Evolutionary conservation across 2,329 filamentous ascomycete species (phyloP).

Genomic region (Chrysoporthe puriensis): DNA sequence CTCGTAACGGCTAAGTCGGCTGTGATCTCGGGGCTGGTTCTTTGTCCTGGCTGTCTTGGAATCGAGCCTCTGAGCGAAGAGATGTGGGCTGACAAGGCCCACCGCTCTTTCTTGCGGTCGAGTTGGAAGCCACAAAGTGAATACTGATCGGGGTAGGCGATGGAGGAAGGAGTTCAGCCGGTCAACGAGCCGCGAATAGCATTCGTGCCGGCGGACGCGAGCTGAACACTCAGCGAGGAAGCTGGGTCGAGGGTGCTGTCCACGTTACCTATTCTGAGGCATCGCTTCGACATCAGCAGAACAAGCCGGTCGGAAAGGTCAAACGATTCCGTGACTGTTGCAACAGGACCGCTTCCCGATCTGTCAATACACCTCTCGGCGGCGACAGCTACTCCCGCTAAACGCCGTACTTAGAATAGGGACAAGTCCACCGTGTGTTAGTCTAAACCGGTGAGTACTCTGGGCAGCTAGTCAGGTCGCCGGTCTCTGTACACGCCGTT

Average conservation of each 20-base stretch:
- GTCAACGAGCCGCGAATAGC: constrained; percentile 23
- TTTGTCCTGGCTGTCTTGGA: constrained; percentile 56
- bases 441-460: constrained; percentile 11
- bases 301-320: constrained; percentile 29
- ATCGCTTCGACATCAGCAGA: constrained; percentile 29
- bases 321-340: constrained; percentile 33
- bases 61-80: constrained; percentile 48
- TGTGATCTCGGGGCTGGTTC: constrained; percentile 49
- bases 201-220: constrained; percentile 25
- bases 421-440: constrained; percentile 15
- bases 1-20: constrained; percentile 32
- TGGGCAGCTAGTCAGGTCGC: constrained; percentile 15
- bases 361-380: constrained; percentile 17
- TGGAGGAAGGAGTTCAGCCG: constrained; percentile 25
- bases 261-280: constrained; percentile 31
- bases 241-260: constrained; percentile 20
- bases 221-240: constrained; percentile 23
- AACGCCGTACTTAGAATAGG: constrained; percentile 12
- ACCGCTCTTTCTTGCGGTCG: constrained; percentile 52
- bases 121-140: constrained; percentile 47
- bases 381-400: constrained; percentile 15
- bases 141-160: constrained; percentile 39
- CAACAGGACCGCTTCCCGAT: constrained; percentile 17
- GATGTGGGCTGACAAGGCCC: constrained; percentile 51
- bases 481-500: constrained; percentile 2